Conservation (phyloP, 2,329 filamentous ascomycete species). For the Tolypocladium guangdongense region DNA sequence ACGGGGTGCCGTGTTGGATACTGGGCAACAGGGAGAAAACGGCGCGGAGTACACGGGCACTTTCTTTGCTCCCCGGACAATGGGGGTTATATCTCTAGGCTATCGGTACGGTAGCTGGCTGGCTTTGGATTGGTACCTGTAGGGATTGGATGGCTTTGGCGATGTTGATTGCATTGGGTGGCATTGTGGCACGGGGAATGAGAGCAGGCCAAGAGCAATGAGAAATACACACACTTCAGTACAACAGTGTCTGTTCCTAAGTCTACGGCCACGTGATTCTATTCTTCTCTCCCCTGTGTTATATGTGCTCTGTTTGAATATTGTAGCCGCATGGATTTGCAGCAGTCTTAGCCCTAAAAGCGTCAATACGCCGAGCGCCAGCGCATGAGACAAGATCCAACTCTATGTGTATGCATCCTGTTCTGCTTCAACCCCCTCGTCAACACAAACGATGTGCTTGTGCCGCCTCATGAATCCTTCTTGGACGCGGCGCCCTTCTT, state of each 20-base stretch:
- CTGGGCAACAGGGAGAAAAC: background rate
- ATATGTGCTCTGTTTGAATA: background rate
- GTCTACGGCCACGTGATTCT: background rate
- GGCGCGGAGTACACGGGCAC: background rate
- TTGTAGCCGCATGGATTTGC: background rate
- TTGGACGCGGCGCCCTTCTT: conserved; percentile 30
- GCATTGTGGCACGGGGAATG: background rate
- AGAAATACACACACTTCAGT: background rate
- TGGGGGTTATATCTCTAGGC: background rate
- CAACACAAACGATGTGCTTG: background rate
- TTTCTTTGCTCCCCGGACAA: background rate
- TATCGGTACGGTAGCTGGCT: background rate
- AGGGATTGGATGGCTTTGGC: background rate
- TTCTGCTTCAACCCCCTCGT: background rate
- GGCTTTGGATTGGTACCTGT: background rate
- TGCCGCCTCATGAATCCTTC: conserved; percentile 16
- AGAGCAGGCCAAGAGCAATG: background rate
- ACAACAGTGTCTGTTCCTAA: background rate
- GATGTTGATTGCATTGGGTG: background rate
- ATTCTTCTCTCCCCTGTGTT: background rate
- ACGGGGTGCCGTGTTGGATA: background rate
- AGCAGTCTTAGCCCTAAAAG: background rate
- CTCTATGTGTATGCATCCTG: background rate
- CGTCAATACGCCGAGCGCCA: background rate
- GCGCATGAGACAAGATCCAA: background rate